phyloP scores from a whole-genome alignment of 352 stramenopile genomes.

The Globisporangium cystogenes region DNA sequence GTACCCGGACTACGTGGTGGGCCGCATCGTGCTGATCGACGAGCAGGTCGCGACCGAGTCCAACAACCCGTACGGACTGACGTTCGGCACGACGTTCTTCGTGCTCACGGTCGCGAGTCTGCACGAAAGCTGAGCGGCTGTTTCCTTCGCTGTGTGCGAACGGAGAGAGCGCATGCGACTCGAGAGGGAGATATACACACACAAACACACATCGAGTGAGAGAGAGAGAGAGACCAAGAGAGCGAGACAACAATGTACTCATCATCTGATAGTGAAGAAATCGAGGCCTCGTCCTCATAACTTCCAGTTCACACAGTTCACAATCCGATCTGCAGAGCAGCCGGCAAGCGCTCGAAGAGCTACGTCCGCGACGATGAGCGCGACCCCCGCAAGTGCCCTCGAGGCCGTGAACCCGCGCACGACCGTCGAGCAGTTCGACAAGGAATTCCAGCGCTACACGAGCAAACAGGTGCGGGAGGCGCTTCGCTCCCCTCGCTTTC shows the following conservation, averaged over 20 bases:
- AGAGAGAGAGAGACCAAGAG: not conserved
- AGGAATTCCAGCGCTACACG: conserved; percentile 84
- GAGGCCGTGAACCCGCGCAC: conserved; percentile 17
- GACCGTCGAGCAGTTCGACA: conserved; percentile 73
- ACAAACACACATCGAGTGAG: not conserved
- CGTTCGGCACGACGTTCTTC: conserved; percentile 81
- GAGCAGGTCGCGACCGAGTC: conserved; percentile 73
- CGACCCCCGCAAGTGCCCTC: conserved; percentile 5
- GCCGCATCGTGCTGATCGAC: conserved; percentile 85
- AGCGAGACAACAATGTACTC: not conserved
- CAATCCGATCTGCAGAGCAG: too few relatives aligned
- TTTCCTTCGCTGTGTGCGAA: too few relatives aligned
- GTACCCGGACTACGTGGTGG: conserved; percentile 86
- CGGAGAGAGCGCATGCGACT: too few relatives aligned
- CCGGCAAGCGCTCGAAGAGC: too few relatives aligned
- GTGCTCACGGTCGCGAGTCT: conserved; percentile 80
- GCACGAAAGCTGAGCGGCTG: conserved; percentile 47
- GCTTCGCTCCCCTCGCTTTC: not conserved
- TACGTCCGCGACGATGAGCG: conserved; percentile 4
- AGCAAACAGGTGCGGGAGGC: conserved; percentile 54
- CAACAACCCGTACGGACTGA: conserved; percentile 77
- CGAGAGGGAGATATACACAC: not conserved
- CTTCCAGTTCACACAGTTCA: too few relatives aligned
- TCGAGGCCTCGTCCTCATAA: too few relatives aligned
- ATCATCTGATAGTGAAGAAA: too few relatives aligned